Evolutionary conservation across 306 rosid species (phyloP).

Genomic region (Acacia confusa): DNA sequence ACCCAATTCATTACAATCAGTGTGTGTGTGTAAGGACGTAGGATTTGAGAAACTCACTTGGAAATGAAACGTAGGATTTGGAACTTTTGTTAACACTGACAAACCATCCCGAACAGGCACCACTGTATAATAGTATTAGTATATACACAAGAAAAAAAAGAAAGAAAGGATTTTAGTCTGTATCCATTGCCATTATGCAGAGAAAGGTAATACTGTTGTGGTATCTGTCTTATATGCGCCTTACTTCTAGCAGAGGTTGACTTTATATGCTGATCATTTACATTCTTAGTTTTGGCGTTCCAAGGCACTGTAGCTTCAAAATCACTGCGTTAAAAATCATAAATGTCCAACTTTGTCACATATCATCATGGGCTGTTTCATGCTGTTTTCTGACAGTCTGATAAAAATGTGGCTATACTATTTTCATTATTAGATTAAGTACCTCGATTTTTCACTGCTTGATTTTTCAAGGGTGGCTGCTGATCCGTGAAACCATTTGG

Average conservation of each 20-base stretch:
- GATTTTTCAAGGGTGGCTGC: constrained; percentile 36
- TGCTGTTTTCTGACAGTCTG: neutral
- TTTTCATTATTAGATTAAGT: neutral
- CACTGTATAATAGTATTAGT: constrained; percentile 24
- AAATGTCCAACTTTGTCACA: neutral
- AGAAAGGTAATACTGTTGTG: neutral
- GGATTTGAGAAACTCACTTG: neutral
- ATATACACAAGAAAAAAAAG: neutral
- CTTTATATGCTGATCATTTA: constrained; percentile 34
- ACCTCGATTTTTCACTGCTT: constrained; percentile 39
- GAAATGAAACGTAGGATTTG: constrained; percentile 43
- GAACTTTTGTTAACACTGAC: constrained; percentile 54
- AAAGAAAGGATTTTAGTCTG: neutral
- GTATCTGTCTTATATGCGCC: constrained; percentile 8
- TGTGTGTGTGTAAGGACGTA: too few relatives aligned
- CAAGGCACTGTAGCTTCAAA: constrained; percentile 13
- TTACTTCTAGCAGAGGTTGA: constrained; percentile 25
- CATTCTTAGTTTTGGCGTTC: constrained; percentile 37
- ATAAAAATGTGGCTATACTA: neutral
- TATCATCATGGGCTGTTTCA: neutral
- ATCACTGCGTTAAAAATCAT: constrained; percentile 39
- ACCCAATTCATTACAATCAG: too few relatives aligned
- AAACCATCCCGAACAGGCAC: constrained; percentile 59
- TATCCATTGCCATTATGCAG: neutral
- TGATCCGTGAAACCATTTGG: constrained; percentile 31